phyloP scores from a whole-genome alignment of 768 basidiomycete genomes.

The Cantharellus cinnabarinus region DNA sequence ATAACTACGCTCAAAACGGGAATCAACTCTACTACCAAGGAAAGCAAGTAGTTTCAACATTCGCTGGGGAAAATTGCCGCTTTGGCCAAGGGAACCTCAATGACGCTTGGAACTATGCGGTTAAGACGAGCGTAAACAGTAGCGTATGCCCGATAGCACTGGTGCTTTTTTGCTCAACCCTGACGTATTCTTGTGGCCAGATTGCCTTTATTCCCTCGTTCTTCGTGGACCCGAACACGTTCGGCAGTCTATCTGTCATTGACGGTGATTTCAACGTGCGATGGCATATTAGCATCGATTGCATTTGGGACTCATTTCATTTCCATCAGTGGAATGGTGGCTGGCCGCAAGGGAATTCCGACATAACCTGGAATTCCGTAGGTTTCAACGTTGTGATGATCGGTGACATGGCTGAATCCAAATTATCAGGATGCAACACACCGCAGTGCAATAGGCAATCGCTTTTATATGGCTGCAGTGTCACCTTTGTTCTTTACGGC shows the following conservation, averaged over 20 bases:
- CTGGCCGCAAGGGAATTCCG: conserved; percentile 36
- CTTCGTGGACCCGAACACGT: conserved; percentile 13
- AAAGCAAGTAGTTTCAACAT: conserved; percentile 46
- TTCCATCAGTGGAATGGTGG: conserved; percentile 49
- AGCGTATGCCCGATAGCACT: conserved; percentile 3
- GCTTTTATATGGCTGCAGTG: conserved; percentile 31
- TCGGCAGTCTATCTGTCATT: conserved; percentile 5
- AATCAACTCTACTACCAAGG: conserved; percentile 37
- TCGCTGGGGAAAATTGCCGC: conserved; percentile 45
- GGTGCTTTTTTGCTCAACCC: not conserved
- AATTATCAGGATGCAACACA: conserved; percentile 20
- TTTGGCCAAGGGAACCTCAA: conserved; percentile 36
- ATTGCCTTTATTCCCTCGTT: conserved; percentile 15
- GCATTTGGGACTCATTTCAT: conserved; percentile 3
- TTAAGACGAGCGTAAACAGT: conserved; percentile 21
- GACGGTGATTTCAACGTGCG: conserved; percentile 8
- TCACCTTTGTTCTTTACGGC: conserved; percentile 61
- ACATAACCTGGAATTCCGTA: conserved; percentile 14
- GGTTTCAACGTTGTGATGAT: too few relatives aligned
- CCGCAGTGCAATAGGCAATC: conserved; percentile 9
- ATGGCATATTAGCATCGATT: not conserved
- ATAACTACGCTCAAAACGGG: conserved; percentile 31
- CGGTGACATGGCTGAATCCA: too few relatives aligned
- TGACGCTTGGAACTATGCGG: conserved; percentile 35
- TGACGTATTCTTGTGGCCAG: not conserved